Conservation (phyloP, 306 rosid species). For the Spatholobus suberectus region DNA sequence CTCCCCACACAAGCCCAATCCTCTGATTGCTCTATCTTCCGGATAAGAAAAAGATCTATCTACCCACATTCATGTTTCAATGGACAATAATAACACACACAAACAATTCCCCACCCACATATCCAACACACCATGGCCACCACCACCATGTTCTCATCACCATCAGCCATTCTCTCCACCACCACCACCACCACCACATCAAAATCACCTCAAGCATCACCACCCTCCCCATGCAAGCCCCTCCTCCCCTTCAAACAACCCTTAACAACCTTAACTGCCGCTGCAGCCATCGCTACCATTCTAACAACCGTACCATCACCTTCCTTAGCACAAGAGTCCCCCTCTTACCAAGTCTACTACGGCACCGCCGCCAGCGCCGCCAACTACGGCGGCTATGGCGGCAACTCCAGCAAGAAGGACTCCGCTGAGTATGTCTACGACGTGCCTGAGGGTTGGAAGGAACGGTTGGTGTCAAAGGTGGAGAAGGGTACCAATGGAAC, state of each 20-base stretch:
- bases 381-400: constrained; percentile 89
- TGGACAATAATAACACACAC: background rate
- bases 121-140: constrained; percentile 59
- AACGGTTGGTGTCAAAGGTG: constrained; percentile 83
- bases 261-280: constrained; percentile 51
- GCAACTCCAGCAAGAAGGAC: constrained; percentile 79
- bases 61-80: background rate
- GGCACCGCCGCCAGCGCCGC: constrained; percentile 95
- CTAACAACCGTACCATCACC: constrained; percentile 51
- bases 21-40: background rate
- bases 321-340: constrained; percentile 55
- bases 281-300: constrained; percentile 63
- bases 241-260: constrained; percentile 52
- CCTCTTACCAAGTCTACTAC: constrained; percentile 68
- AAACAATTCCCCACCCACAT: constrained; percentile 10
- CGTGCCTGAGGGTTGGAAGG: constrained; percentile 88
- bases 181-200: constrained; percentile 44
- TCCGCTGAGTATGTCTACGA: constrained; percentile 87
- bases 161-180: constrained; percentile 57
- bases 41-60: constrained; percentile 36
- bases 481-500: constrained; percentile 82
- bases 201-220: constrained; percentile 45
- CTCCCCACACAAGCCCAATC: constrained; percentile 10
- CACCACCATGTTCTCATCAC: constrained; percentile 62
- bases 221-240: constrained; percentile 34